Evolutionary conservation across 805 yeast species (phyloP).

Genomic region (Priceomyces castillae): DNA sequence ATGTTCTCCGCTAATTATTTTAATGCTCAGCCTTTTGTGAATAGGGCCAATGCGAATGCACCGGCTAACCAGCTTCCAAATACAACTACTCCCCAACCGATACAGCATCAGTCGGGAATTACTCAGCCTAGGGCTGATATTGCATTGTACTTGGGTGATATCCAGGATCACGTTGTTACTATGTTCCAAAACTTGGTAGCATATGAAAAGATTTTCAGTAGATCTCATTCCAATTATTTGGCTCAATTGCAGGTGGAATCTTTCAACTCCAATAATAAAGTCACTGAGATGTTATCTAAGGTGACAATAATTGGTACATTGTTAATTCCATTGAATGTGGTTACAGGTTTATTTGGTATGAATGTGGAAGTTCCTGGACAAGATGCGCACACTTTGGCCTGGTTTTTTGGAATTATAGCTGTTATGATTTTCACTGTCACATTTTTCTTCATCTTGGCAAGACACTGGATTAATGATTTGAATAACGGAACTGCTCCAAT

Average conservation of each 20-base stretch:
- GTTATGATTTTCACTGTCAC: conserved; percentile 23
- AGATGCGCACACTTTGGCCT: conserved; percentile 21
- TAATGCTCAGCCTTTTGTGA: conserved; percentile 1
- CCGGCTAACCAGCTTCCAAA: conserved; percentile 34
- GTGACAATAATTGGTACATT: conserved; percentile 90
- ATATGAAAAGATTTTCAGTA: conserved; percentile 88
- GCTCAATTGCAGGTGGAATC: conserved; percentile 94
- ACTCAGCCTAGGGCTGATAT: conserved; percentile 82
- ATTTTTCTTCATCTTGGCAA: conserved; percentile 15
- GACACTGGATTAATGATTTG: conserved; percentile 20
- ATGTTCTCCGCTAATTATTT: conserved; percentile 2
- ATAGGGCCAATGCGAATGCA: conserved; percentile 14
- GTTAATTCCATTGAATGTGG: conserved; percentile 81
- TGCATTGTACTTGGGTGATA: conserved; percentile 89
- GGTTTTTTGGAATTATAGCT: conserved; percentile 33
- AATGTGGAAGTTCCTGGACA: conserved; percentile 85
- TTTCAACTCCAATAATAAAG: conserved; percentile 78
- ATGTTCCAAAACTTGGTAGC: conserved; percentile 90
- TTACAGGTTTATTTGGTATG: conserved; percentile 95
- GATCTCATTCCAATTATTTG: conserved; percentile 88
- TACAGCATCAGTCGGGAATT: conserved; percentile 11
- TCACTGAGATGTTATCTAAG: conserved; percentile 82
- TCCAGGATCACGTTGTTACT: conserved; percentile 94
- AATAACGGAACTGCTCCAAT: conserved; percentile 9
- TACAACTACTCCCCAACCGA: conserved; percentile 14